A percentile compares a stretch with the other conserved stretches of the same genome.
Conservation (phyloP, 169 alveolate species). For the Babesia caballi region DNA sequence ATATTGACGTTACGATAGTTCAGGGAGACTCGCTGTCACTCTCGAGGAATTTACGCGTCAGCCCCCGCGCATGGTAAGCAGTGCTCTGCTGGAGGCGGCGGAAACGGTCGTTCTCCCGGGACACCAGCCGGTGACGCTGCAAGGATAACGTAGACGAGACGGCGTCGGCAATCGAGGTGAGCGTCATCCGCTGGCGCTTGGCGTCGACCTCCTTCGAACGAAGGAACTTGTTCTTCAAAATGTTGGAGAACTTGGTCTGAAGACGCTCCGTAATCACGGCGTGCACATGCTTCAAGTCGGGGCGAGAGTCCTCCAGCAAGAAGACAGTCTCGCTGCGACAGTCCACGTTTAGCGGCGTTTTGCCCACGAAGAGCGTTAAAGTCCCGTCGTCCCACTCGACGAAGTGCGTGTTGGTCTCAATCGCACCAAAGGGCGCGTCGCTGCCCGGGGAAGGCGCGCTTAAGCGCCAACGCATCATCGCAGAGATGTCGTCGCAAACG, state of each 20-base stretch:
- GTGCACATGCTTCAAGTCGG: constrained; percentile 62
- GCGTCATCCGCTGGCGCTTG: constrained; percentile 61
- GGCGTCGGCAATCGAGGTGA: constrained; percentile 63
- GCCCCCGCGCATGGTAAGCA: constrained; percentile 20
- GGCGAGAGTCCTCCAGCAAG: constrained; percentile 58
- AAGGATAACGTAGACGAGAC: constrained; percentile 38
- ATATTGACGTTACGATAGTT: not conserved
- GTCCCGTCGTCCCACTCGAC: constrained; percentile 67
- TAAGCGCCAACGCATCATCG: constrained; percentile 47
- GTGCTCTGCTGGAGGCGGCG: constrained; percentile 28
- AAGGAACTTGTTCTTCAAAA: constrained; percentile 47
- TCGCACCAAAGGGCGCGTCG: not conserved
- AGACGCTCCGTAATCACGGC: constrained; percentile 53
- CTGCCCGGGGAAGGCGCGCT: not conserved
- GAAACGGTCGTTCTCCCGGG: constrained; percentile 51
- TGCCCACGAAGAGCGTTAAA: constrained; percentile 49
- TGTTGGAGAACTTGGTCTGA: constrained; percentile 54
- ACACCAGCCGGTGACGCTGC: constrained; percentile 22
- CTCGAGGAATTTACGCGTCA: constrained; percentile 54
- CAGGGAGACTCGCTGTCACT: constrained; percentile 33
- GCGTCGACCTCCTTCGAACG: constrained; percentile 25
- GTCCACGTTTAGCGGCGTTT: constrained; percentile 48
- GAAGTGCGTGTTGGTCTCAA: constrained; percentile 54
- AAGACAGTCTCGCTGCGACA: constrained; percentile 41
- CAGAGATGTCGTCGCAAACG: not conserved